These are phyloP conservation scores for Castanopsis chinensis DNA, from an alignment of 306 rosid species.

Conservation along the genomic window DNA sequence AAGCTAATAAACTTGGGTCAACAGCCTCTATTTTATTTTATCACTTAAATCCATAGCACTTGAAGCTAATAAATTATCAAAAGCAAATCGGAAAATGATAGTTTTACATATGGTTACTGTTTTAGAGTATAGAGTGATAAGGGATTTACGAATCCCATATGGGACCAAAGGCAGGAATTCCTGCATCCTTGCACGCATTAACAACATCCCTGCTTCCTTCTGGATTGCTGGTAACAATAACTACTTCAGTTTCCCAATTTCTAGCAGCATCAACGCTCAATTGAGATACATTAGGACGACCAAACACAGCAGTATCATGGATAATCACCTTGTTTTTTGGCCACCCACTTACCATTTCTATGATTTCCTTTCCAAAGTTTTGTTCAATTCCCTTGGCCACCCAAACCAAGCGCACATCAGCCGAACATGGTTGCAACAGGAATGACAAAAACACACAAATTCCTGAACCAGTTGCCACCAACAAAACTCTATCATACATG, in stretches of 20 bases:
- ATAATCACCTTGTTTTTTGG: slow-evolving; percentile 49
- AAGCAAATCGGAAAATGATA: too few species aligned
- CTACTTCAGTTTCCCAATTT: slow-evolving; percentile 60
- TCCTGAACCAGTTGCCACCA: slow-evolving; percentile 79
- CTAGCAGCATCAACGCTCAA: slow-evolving; percentile 49
- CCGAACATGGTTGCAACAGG: slow-evolving; percentile 45
- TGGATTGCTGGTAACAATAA: slow-evolving; percentile 72
- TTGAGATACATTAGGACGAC: slow-evolving; percentile 61
- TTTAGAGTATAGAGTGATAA: too few species aligned
- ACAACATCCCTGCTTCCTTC: slow-evolving; percentile 53
- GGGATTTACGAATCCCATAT: slow-evolving; percentile 49
- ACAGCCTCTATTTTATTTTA: too few species aligned
- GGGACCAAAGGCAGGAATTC: slow-evolving; percentile 56
- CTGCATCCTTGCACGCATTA: slow-evolving; percentile 36
- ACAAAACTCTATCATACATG: slow-evolving; percentile 47
- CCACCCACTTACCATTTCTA: background rate
- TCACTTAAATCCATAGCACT: too few species aligned
- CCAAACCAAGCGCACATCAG: slow-evolving; percentile 56
- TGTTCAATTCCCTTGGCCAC: slow-evolving; percentile 67
- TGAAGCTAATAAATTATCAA: too few species aligned
- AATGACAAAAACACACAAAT: slow-evolving; percentile 64
- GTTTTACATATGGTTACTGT: too few species aligned
- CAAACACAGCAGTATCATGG: slow-evolving; percentile 61
- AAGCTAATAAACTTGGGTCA: too few species aligned
- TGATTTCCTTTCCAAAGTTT: slow-evolving; percentile 59